Evolutionary conservation across 2,329 filamentous ascomycete genomes (phyloP), one percentile per base, ranked within the genome.

Genomic region (Anthostomella pinea): DNA sequence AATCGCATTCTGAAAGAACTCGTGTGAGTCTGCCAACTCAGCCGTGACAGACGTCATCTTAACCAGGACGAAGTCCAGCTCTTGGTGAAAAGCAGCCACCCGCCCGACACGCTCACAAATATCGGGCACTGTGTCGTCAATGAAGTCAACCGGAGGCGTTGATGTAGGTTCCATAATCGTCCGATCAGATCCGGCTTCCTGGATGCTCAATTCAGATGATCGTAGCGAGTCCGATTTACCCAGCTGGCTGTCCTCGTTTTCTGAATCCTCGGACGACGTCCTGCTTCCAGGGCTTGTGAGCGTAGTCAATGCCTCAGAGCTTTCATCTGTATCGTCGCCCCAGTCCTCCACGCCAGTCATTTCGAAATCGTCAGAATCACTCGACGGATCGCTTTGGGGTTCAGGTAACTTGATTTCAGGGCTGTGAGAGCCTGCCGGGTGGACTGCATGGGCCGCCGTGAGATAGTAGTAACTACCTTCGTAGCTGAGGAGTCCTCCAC

Each of bases 341-440:
- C 39, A 45, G 6, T 39, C 35, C 6, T 35, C 39, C 30, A 39
- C 37, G 1, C 39, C 43, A 1, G 43, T 45, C 20, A 45, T 37
- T 27, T 45, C 43, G 22, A 37, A 43, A 31, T 43, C 39, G 20
- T 39, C 36, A 2, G 38, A 38, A 11, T 33, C 15, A 17, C 31
- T 43, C 27, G 32, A 30, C 11, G 32, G 30, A 11, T 36, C 39
- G 22, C 17, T 19, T n/a, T 21, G n/a, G 2, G 25, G 9, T 17
- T 30, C 21, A 6, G 17, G 6, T 23, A 22, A 18, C 9, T 32
- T 13, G 5, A 6, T 17, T 10, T 25, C n/a, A n/a, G 14, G 14
- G 17, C n/a, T 16, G 11, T 21, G n/a, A 14, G 24, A 38, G 13
- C 15, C n/a, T n/a, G n/a, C n/a, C 9, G 35, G 39, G 10, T 16